Evolutionary conservation across 1,284 basidiomycete genomes (phyloP).

Genomic region (Ceratorhiza oryzae-sativae): DNA sequence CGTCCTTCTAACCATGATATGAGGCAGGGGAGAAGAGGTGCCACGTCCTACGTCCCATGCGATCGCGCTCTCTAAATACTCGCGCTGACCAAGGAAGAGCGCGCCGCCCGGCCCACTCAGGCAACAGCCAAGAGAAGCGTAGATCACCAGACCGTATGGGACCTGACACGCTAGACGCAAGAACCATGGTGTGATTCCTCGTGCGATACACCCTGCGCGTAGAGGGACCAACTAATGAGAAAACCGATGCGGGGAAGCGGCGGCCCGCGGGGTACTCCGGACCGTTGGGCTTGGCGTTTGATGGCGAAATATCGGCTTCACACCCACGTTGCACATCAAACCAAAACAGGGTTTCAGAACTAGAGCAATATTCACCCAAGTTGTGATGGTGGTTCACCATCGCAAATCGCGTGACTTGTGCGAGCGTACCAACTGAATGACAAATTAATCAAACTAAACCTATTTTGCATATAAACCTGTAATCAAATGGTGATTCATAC

Average conservation of each 20-base stretch:
- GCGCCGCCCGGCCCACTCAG: conserved; percentile 27
- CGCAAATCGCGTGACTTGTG: too few relatives aligned
- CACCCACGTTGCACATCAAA: neutral
- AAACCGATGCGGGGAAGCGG: neutral
- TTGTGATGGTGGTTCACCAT: too few relatives aligned
- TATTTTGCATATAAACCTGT: too few relatives aligned
- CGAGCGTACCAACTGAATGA: too few relatives aligned
- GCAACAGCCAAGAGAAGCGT: conserved; percentile 31
- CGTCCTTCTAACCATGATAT: conserved; percentile 27
- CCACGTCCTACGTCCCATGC: conserved; percentile 21
- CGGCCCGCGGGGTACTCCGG: conserved; percentile 38
- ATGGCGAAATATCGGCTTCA: conserved; percentile 30
- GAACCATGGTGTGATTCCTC: neutral
- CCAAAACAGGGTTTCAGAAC: neutral
- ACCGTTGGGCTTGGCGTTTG: conserved; percentile 33
- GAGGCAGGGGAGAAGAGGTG: neutral
- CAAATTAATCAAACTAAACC: too few relatives aligned
- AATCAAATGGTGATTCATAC: too few relatives aligned
- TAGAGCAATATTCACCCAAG: too few relatives aligned
- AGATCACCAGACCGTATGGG: conserved; percentile 28
- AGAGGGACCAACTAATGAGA: conserved; percentile 8
- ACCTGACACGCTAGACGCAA: conserved; percentile 1
- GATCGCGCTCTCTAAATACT: conserved; percentile 15
- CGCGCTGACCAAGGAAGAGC: conserved; percentile 10
- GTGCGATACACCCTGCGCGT: neutral